Base-by-base conservation (phyloP, 225 moss, liverwort and hornwort genomes). In the Neckera pumila region DNA sequence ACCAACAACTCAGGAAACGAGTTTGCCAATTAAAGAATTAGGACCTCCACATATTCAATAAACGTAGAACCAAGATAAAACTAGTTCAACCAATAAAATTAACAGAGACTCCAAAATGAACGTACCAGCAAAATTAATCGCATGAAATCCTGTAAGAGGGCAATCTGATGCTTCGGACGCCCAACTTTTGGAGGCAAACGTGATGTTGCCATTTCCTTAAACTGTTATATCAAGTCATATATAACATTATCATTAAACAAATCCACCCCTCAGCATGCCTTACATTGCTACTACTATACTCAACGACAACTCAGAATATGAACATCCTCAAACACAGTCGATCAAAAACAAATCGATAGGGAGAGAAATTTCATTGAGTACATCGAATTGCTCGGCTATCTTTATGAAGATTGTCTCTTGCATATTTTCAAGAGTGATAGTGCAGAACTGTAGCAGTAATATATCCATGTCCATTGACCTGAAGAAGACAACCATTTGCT, bases 391-490 rank as follows among this genome's bases (percentile, higher is more conserved):
- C 66, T 96, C 89, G 70, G 98, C 98, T 87, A 98, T 96, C 76
- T 83, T 91, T 80, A 91, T 86, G 80, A 98, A 92, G 71, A 96
- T 91, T 22, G 91, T 89, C 86, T 96, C 94, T 90, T 94, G 95
- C 90, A 96, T 84, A 85, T 96, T 93, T 60, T 95, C 96, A 82
- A 91, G 88, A 86, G 96, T 96, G 79, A 96, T 94, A 64, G 93
- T 92, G 90, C 98, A 98, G 80, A 96, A 96, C 65, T 98, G 98
- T 67, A 98, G 87, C 90, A 98, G 92, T 82, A 96, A 89, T 87
- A 98, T 92, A 87, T 98, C 98, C 98, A 98, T 95, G 87, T 98
- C 98, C 98, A 96, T 96, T 86, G 98, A 96, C 93, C 98, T 98
- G 96, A 73, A 86, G 51, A 77, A 88, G 40, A 79, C 76, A 92